These are phyloP conservation scores for Spiromastix sp. DNA, from an alignment of 2,329 filamentous ascomycete species.

Conservation along the genomic window DNA sequence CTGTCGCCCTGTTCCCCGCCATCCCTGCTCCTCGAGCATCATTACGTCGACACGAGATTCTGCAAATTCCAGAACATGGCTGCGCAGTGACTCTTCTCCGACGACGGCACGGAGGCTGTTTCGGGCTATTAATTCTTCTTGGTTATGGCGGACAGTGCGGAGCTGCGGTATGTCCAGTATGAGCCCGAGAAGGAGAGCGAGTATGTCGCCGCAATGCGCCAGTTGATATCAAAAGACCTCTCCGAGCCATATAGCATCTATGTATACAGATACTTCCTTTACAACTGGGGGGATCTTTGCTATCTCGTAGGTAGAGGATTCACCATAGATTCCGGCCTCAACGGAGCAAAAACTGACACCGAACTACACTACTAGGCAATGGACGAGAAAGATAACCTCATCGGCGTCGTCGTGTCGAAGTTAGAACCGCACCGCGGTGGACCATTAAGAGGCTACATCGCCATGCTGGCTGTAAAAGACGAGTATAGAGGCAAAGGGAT, in stretches of 20 bases:
- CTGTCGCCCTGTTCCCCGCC: no score
- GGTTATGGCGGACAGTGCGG: conserved; percentile 4
- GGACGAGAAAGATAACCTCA: conserved; percentile 46
- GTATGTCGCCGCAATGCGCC: conserved; percentile 76
- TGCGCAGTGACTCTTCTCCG: no score
- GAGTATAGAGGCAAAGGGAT: conserved; percentile 75
- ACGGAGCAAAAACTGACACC: background rate
- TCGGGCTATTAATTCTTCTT: no score
- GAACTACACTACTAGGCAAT: conserved; percentile 33
- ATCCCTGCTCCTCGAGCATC: no score
- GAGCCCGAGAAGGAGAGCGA: conserved; percentile 47
- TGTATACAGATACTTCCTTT: conserved; percentile 95
- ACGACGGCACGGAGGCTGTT: no score
- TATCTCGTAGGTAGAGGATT: conserved; percentile 68
- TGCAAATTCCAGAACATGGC: no score
- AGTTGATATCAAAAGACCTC: conserved; percentile 88
- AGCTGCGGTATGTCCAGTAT: conserved; percentile 53
- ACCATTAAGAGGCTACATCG: conserved; percentile 86
- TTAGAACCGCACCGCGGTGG: conserved; percentile 82
- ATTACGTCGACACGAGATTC: no score
- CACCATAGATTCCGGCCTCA: background rate
- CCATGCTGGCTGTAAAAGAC: conserved; percentile 89
- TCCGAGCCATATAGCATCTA: conserved; percentile 99
- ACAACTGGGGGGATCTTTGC: conserved; percentile 96
- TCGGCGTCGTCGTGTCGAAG: conserved; percentile 91